These are phyloP conservation scores for Tulasnella sp. DNA, from an alignment of 768 basidiomycete genomes.

Conservation along the genomic window DNA sequence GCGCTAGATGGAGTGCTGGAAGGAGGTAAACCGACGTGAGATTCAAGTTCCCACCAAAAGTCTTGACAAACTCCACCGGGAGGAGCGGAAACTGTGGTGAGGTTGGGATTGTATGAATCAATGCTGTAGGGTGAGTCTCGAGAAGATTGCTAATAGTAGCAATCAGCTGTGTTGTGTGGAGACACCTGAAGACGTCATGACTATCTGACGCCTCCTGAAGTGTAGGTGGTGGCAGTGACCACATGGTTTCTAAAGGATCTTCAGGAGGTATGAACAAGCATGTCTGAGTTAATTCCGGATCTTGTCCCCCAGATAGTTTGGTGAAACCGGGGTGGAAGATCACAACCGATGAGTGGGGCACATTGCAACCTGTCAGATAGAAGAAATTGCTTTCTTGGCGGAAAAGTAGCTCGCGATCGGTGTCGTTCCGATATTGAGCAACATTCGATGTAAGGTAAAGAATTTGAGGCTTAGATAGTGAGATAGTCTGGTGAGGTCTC, in stretches of 20 bases:
- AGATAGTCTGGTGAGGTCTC: not conserved
- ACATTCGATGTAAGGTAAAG: constrained; percentile 52
- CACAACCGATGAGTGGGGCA: constrained; percentile 57
- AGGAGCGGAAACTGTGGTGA: constrained; percentile 40
- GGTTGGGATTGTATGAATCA: constrained; percentile 53
- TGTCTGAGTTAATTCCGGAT: constrained; percentile 21
- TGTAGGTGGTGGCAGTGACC: constrained; percentile 74
- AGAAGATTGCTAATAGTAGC: constrained; percentile 33
- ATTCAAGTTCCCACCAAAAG: constrained; percentile 26
- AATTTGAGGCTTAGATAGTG: constrained; percentile 44
- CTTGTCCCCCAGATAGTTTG: constrained; percentile 20
- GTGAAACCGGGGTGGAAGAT: constrained; percentile 40
- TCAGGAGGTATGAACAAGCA: constrained; percentile 71
- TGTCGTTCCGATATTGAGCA: constrained; percentile 60
- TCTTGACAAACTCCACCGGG: constrained; percentile 32
- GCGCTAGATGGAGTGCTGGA: constrained; percentile 62
- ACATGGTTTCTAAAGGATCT: constrained; percentile 64
- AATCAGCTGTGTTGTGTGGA: constrained; percentile 37
- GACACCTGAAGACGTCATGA: constrained; percentile 30
- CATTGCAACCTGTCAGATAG: constrained; percentile 68
- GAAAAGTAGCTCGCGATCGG: constrained; percentile 68
- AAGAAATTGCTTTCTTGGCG: constrained; percentile 73
- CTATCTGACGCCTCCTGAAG: constrained; percentile 38
- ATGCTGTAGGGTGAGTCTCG: constrained; percentile 38
- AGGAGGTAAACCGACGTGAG: constrained; percentile 55